Conservation (phyloP, 441 rosid genomes). For the Euphorbia celastroides region DNA sequence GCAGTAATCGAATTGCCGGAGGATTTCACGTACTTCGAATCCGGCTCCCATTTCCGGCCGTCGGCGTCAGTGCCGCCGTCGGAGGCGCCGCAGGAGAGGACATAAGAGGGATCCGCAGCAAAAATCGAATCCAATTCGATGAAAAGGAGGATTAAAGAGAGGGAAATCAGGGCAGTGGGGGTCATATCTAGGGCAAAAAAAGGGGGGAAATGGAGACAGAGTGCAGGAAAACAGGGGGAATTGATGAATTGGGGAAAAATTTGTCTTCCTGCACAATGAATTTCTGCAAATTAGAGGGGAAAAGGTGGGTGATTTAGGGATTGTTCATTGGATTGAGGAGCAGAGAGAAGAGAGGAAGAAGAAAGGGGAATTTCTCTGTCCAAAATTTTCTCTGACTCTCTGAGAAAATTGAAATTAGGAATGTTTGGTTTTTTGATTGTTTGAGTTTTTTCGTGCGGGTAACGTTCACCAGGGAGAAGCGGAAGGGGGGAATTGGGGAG, state of each 20-base stretch:
- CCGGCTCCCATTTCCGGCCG: too few relatives aligned
- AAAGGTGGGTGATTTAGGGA: neutral
- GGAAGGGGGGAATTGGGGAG: neutral
- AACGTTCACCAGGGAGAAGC: conserved; percentile 18
- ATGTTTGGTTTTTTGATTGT: neutral
- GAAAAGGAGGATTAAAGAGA: too few relatives aligned
- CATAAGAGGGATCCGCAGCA: neutral
- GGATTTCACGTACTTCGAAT: conserved; percentile 1
- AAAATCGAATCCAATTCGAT: too few relatives aligned
- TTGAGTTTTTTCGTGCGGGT: neutral
- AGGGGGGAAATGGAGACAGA: conserved; percentile 9
- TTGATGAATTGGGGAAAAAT: neutral
- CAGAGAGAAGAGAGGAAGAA: conserved; percentile 8
- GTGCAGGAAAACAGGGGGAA: conserved; percentile 20
- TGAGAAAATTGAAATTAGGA: neutral
- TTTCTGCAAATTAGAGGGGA: neutral
- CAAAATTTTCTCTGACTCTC: conserved; percentile 3
- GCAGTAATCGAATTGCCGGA: conserved; percentile 31
- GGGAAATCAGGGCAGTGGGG: conserved; percentile 10
- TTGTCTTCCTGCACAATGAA: conserved; percentile 10
- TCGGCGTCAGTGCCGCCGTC: too few relatives aligned
- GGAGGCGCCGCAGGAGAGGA: too few relatives aligned
- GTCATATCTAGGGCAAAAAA: conserved; percentile 31
- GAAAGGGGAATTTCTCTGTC: conserved; percentile 11
- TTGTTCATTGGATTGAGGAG: conserved; percentile 11